Percentiles rank a stretch among this genome's conserved stretches.
Conservation (phyloP, 164 flowering plant genomes). For the Chloranthus sessilifolius region DNA sequence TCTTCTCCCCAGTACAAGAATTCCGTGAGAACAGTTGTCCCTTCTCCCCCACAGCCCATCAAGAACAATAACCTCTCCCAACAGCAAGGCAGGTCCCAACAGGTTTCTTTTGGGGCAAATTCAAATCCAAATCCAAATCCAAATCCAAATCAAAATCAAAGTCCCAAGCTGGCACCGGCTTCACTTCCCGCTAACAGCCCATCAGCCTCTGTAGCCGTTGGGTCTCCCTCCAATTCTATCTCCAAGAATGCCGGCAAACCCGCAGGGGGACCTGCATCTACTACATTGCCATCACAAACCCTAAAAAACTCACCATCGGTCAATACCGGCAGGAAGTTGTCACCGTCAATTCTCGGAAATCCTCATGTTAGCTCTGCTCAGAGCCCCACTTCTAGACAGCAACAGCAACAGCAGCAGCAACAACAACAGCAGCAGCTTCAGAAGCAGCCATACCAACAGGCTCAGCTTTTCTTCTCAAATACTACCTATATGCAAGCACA, state of each 20-base stretch:
- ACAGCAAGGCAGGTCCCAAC: conserved; percentile 52
- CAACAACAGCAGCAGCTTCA: conserved; percentile 17
- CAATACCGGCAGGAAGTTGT: conserved; percentile 53
- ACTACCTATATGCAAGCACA: conserved; percentile 51
- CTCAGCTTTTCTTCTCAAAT: conserved; percentile 48
- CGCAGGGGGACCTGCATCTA: conserved; percentile 25
- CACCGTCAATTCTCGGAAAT: conserved; percentile 70
- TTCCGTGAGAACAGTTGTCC: conserved; percentile 31
- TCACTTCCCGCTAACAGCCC: conserved; percentile 25
- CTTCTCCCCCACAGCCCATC: conserved; percentile 40
- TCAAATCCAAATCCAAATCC: conserved; percentile 34
- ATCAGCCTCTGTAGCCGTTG: conserved; percentile 48
- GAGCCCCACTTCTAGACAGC: conserved; percentile 20
- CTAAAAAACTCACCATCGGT: conserved; percentile 44
- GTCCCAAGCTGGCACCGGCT: conserved; percentile 27
- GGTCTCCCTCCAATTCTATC: conserved; percentile 65
- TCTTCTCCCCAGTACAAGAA: conserved; percentile 77
- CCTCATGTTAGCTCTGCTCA: conserved; percentile 37
- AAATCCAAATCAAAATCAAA: conserved; percentile 22
- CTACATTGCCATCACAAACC: conserved; percentile 36
- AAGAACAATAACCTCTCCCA: conserved; percentile 60
- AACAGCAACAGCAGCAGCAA: conserved; percentile 25
- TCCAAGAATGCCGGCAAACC: conserved; percentile 58
- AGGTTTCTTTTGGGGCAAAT: conserved; percentile 71
- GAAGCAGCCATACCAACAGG: conserved; percentile 37